Base-by-base conservation (phyloP, 306 rosid genomes). In the Inga laurina region DNA sequence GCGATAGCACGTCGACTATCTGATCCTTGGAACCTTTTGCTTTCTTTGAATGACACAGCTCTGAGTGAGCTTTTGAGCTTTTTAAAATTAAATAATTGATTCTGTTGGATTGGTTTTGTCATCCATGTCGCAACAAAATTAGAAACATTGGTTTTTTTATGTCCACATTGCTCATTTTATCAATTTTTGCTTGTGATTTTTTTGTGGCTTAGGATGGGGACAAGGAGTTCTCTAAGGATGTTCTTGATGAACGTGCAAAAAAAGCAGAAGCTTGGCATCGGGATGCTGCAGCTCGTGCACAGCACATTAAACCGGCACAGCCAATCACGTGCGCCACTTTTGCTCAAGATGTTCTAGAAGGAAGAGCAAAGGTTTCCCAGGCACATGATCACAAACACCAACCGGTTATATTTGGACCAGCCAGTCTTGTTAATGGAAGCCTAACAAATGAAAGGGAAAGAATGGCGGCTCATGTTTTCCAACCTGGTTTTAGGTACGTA, bases 341-440 rank as follows among this genome's bases (percentile, higher is more conserved):
- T 75, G 99, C 99, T 39, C 99, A 94, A 83, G 99, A 97, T 90
- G 99, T 97, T 86, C 79, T 94, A 52, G 99, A 94, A 92, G 98
- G 99, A 81, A 92, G 99, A 85, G 98, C 97, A 27, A 82, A 66
- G 35, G 97, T 84, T 82, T 90, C 99, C 32, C 84, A 90, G 82
- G 90, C 91, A 69, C 99, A 92, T 70, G 98, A 97, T 19, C 99
- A 97, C 88, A 97, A 91, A 76, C 97, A 97, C 85, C 97, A 92
- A 88, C 97, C 99, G 1, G 84, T 93, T 15, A 90, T 93, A 85
- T 96, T 93, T 86, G 98, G 99, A 77, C 98, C 98, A 27, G 92
- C 92, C n/a, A 97, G 99, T 82, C 93, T 92, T 69, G 84, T 92
- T 56, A 91, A 91, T 82, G 97, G 93, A 90, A 81, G 90, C 85